Evolutionary conservation across 192 early-diverging fungal genomes (phyloP), one percentile per base, ranked within the genome.

Genomic region (Rhizoclosmatium globosum): DNA sequence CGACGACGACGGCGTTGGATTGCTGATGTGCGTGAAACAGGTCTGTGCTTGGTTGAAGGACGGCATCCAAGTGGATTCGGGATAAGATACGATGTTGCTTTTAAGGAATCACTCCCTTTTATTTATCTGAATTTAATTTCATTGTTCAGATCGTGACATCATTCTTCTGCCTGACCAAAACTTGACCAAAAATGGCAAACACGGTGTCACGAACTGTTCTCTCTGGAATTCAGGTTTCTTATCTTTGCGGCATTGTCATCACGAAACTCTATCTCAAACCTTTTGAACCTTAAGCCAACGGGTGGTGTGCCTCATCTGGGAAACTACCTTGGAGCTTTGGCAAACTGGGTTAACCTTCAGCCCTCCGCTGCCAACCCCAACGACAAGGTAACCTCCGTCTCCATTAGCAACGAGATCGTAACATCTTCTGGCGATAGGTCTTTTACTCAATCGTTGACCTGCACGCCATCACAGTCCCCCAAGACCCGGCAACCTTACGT

Each of bases 251-350:
- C 50, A 53, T 17, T 17, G 50, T 17, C 9, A 7, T 53, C 50
- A 17, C 50, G 6, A 53, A 31, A 31, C 31, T 31, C 31, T 0
- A 31, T 31, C 31, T 31, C 31, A 31, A 53, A 53, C 50, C 50
- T 7, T 53, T 53, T 7, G 6, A 0, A 53, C 17, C 17, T 53
- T 0, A 9, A 72, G 70, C 95, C 97, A 11, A 98, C 97, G 44
- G 97, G 95, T 4, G 70, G 70, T 0, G 88, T 91, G 21, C 95
- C 95, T 46, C 97, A 98, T 78, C 85, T 98, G 31, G 97, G 97
- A 66, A 98, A 98, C 83, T 98, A 97, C 79, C 90, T 97, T 67
- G 97, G 97, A 0, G 94, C 95, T 19, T 84, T 98, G 23, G 84
- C 82, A 1, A 94, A 95, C 85, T 98, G 95, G 97, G 93, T 93